Base-by-base conservation (phyloP, 345 rosid genomes). In the Gossypium turneri region DNA sequence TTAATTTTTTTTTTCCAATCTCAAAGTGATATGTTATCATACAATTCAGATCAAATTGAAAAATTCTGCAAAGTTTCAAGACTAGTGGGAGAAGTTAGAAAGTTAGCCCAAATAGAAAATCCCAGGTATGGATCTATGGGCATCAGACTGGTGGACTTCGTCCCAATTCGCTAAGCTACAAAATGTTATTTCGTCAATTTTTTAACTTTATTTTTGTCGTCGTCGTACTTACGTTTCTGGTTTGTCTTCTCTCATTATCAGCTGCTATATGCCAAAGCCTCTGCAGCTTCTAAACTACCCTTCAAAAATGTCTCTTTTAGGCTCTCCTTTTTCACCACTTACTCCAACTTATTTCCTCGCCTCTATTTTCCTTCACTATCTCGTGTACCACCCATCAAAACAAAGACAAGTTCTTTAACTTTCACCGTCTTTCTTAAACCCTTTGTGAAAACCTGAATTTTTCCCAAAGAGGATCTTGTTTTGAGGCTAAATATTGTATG, bases 251-350 rank as follows among this genome's bases (percentile, higher is more conserved):
- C 25, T 60, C 63, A 60, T 75, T 74, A 73, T 66, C 88, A 73
- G 51, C 86, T 59, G 69, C 80, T 82, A 79, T 86, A 82, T 80
- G 80, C 87, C 85, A 80, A 80, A 80, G 44, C 81, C 38, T 29
- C 38, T 29, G 38, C 57, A 74, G 72, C 81, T 79, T 76, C 62
- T 73, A 77, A 70, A 76, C 77, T 75, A 45, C 83, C 80, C 83
- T 72, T 76, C 72, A 76, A 74, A 34, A 76, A 81, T 75, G 85
- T 73, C 81, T 48, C 79, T 67, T 75, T 70, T 73, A 52, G 76
- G 13, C 53, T 70, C 59, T 20, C 51, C 48, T 66, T 73, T 75
- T 47, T 60, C 47, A 61, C 59, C 60, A 71, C 72, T 53, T 29
- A 27, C 73, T 75, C 70, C 80, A 29, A 44, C 77, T 2, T 48